Conservation (phyloP, 2,329 filamentous ascomycete genomes). For the Microsporum ferrugineum region DNA sequence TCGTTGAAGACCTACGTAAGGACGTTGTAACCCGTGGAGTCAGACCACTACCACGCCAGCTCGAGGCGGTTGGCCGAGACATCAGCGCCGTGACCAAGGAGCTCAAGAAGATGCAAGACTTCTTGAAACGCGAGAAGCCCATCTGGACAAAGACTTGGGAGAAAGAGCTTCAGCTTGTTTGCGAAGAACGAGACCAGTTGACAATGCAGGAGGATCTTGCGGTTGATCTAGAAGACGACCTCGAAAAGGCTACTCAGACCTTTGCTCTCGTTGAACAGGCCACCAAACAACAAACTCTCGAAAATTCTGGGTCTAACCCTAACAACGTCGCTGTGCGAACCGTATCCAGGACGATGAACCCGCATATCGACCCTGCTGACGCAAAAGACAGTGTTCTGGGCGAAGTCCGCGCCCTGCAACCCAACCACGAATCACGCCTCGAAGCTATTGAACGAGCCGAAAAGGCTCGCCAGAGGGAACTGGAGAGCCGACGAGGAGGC, state of each 20-base stretch:
- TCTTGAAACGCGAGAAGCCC: slow-evolving; percentile 75
- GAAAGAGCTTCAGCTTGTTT: slow-evolving; percentile 89
- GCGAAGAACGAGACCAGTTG: slow-evolving; percentile 86
- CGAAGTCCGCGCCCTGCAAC: slow-evolving; percentile 83
- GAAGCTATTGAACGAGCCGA: slow-evolving; percentile 97
- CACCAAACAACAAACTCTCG: slow-evolving; percentile 87
- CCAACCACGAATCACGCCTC: slow-evolving; percentile 83
- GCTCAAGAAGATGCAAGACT: slow-evolving; percentile 88
- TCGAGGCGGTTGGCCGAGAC: slow-evolving; percentile 81
- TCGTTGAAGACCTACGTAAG: slow-evolving; percentile 92
- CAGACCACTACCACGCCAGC: slow-evolving; percentile 75
- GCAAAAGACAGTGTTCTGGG: slow-evolving; percentile 87
- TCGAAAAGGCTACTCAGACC: slow-evolving; percentile 87
- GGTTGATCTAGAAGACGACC: slow-evolving; percentile 81
- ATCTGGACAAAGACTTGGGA: slow-evolving; percentile 99
- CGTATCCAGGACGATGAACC: slow-evolving; percentile 43
- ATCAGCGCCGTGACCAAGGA: slow-evolving; percentile 71
- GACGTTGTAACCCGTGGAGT: slow-evolving; percentile 91
- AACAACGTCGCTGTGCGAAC: slow-evolving; percentile 35
- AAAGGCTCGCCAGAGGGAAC: slow-evolving; percentile 76
- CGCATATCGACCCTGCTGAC: slow-evolving; percentile 57
- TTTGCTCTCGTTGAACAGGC: slow-evolving; percentile 94
- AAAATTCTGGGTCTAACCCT: slow-evolving; percentile 37
- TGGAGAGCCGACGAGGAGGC: slow-evolving; percentile 60
- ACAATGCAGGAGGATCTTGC: slow-evolving; percentile 94